Conservation (phyloP, 2,329 filamentous ascomycete genomes). For the Grosmannia serpens region DNA sequence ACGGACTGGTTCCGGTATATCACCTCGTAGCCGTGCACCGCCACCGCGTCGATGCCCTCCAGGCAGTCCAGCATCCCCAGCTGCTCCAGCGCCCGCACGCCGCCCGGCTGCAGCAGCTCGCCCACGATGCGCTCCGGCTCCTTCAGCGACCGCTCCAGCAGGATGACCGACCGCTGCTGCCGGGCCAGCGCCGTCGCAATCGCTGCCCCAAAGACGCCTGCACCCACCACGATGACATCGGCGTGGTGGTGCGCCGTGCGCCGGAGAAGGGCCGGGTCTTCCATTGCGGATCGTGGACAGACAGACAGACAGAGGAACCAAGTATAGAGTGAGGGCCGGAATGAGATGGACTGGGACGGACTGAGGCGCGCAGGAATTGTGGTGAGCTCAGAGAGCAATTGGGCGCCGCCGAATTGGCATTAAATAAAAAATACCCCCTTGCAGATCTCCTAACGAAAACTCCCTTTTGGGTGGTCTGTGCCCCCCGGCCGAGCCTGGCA, state of each 20-base stretch:
- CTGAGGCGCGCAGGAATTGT: not conserved
- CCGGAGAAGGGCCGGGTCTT: constrained; percentile 15
- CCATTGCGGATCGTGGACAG: not conserved
- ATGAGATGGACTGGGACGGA: not conserved
- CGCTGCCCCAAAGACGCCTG: constrained; percentile 80
- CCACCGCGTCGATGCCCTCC: constrained; percentile 77
- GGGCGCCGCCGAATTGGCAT: constrained; percentile 11
- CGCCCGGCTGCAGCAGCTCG: constrained; percentile 87
- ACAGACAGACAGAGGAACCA: too few relatives aligned
- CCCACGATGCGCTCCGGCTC: constrained; percentile 94
- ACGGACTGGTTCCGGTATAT: constrained; percentile 67
- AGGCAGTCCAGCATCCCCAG: constrained; percentile 73
- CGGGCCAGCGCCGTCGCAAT: constrained; percentile 73
- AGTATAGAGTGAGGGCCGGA: too few relatives aligned
- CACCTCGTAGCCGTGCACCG: constrained; percentile 77
- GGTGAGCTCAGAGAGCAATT: not conserved
- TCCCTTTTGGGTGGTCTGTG: not conserved
- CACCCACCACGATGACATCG: constrained; percentile 87
- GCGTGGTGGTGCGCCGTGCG: constrained; percentile 48
- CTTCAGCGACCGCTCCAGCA: constrained; percentile 80
- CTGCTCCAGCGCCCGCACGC: constrained; percentile 66
- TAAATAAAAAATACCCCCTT: not conserved
- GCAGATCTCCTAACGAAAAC: not conserved
- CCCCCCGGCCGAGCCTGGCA: not conserved
- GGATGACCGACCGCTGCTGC: constrained; percentile 80